A percentile compares a stretch with the other conserved stretches of the same genome.
These are phyloP conservation scores for Yarrowia porcina DNA, from an alignment of 805 yeast genomes.

Conservation along the genomic window DNA sequence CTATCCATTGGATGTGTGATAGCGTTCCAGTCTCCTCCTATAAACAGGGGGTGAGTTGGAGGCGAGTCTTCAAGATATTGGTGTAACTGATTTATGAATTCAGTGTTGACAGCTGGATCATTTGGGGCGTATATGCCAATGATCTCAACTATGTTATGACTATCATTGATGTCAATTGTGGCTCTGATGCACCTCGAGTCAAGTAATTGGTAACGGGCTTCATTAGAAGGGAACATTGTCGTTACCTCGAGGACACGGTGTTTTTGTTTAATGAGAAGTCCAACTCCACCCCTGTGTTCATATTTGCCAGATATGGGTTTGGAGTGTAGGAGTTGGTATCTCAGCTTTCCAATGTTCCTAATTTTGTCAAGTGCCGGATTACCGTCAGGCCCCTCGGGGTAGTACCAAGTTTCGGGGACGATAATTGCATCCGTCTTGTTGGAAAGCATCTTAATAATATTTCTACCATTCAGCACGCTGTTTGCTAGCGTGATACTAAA, in stretches of 20 bases:
- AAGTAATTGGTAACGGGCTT: not conserved
- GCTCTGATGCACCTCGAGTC: not conserved
- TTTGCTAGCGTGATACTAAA: too few relatives aligned
- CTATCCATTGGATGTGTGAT: not conserved
- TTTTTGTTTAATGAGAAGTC: not conserved
- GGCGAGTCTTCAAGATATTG: not conserved
- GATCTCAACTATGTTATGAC: not conserved
- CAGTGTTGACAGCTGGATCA: not conserved
- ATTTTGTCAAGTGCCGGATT: not conserved
- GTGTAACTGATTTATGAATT: not conserved
- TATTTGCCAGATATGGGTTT: not conserved
- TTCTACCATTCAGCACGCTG: too few relatives aligned
- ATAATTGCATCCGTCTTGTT: not conserved
- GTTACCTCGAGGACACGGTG: not conserved
- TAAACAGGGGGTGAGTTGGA: not conserved
- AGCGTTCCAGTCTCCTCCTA: not conserved
- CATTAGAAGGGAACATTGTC: not conserved
- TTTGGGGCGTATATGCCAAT: not conserved
- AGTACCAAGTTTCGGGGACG: not conserved
- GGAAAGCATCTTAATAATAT: too few relatives aligned
- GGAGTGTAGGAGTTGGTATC: not conserved
- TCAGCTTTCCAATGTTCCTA: not conserved
- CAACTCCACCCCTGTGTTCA: not conserved
- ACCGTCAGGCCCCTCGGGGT: not conserved
- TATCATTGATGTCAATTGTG: not conserved